phyloP scores from a whole-genome alignment of 257 asterid genomes.

The Fraxinus americana region DNA sequence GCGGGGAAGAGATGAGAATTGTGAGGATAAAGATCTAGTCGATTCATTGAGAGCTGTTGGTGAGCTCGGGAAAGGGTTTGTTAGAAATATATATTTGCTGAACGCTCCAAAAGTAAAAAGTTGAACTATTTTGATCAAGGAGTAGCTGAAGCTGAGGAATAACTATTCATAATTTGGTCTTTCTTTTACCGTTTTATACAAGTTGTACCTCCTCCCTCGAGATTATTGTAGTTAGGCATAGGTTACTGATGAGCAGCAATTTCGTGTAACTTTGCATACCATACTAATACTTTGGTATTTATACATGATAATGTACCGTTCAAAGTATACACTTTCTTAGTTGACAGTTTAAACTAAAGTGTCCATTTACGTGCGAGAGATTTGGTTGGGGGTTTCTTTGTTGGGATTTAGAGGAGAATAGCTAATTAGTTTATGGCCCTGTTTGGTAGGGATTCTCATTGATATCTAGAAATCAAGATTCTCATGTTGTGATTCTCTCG shows the following conservation, averaged over 20 bases:
- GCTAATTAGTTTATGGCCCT: too few species aligned
- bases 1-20: slow-evolving; percentile 55
- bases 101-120: slow-evolving; percentile 57
- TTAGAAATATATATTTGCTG: slow-evolving; percentile 67
- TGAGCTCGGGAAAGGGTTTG: slow-evolving; percentile 83
- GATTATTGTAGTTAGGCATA: neutral
- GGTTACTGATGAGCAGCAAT: neutral
- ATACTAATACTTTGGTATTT: too few species aligned
- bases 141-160: neutral
- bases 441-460: too few species aligned
- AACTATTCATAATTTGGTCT: neutral
- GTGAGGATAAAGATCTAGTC: slow-evolving; percentile 43
- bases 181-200: neutral
- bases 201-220: neutral
- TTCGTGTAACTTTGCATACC: neutral
- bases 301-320: too few species aligned
- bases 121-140: slow-evolving; percentile 2
- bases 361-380: too few species aligned
- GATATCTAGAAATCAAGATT: too few species aligned
- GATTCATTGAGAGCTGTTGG: slow-evolving; percentile 67
- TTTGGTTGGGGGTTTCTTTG: too few species aligned
- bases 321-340: too few species aligned
- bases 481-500: too few species aligned
- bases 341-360: too few species aligned
- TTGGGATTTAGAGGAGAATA: too few species aligned